Conservation (phyloP, 2,329 filamentous ascomycete species). For the Dothistroma septosporum region DNA sequence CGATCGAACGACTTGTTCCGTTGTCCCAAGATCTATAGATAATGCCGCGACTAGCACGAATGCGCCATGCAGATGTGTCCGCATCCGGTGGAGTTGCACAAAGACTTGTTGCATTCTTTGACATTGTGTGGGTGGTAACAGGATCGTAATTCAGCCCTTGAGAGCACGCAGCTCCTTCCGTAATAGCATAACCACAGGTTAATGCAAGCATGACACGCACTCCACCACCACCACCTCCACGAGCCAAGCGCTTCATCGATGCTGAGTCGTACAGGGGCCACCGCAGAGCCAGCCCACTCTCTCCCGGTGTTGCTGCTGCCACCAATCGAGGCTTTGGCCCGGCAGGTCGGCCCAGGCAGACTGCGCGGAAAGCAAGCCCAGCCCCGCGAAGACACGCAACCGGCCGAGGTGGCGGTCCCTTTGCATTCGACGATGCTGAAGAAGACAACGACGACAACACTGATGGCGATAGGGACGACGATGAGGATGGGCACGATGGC, state of each 20-base stretch:
- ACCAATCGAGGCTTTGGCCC: background rate
- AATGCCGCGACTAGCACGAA: background rate
- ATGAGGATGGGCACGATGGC: background rate
- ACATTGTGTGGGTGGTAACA: background rate
- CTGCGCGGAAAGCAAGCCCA: background rate
- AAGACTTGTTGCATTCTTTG: background rate
- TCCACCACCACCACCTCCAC: background rate
- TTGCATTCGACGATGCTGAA: background rate
- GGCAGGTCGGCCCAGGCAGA: background rate
- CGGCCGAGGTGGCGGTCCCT: background rate
- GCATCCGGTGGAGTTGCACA: background rate
- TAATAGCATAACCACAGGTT: background rate
- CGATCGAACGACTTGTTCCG: background rate
- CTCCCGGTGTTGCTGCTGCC: background rate
- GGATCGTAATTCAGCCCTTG: background rate
- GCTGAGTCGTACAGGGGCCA: background rate
- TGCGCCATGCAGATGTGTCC: background rate
- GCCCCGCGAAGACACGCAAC: background rate
- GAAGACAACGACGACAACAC: background rate
- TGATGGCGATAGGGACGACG: background rate
- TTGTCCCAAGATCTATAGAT: background rate
- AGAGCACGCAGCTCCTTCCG: background rate
- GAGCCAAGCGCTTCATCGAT: background rate
- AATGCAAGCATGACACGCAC: background rate
- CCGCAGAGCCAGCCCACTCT: background rate